Evolutionary conservation across 2,329 filamentous ascomycete genomes (phyloP).

Genomic region (Parasarocladium wereldwijsianum): DNA sequence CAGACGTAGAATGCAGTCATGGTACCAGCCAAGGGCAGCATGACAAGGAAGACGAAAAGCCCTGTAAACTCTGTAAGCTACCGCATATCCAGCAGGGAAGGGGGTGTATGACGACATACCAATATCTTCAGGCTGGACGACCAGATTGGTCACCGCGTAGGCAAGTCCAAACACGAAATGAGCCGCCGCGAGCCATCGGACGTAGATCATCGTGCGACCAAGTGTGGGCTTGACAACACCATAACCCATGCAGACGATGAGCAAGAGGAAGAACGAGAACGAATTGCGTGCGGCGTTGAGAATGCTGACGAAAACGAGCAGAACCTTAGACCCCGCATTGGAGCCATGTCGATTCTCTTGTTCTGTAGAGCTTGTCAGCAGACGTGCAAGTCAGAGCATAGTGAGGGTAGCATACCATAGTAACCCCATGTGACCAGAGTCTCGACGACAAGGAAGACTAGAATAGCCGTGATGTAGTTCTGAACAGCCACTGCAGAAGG

Average conservation of each 20-base stretch:
- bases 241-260: conserved; percentile 99
- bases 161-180: conserved; percentile 94
- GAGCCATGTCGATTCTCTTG: conserved; percentile 84
- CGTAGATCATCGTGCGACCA: conserved; percentile 86
- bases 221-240: conserved; percentile 91
- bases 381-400: background rate
- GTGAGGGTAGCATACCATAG: conserved; percentile 50
- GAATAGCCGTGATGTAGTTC: conserved; percentile 96
- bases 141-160: conserved; percentile 78
- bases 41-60: conserved; percentile 80
- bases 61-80: conserved; percentile 29
- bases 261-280: conserved; percentile 92
- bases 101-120: too few species aligned
- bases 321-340: conserved; percentile 65
- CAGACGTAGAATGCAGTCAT: conserved; percentile 96
- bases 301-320: conserved; percentile 83
- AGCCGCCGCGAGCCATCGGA: conserved; percentile 76
- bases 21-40: conserved; percentile 80
- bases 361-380: conserved; percentile 41
- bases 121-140: conserved; percentile 77
- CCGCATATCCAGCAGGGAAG: too few species aligned
- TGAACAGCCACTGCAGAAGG: conserved; percentile 63
- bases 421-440: conserved; percentile 99
- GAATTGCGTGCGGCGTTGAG: conserved; percentile 91
- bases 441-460: conserved; percentile 86